These are phyloP conservation scores for Cutaneotrichosporon sp. DNA, from an alignment of 1,284 basidiomycete genomes.

Conservation along the genomic window DNA sequence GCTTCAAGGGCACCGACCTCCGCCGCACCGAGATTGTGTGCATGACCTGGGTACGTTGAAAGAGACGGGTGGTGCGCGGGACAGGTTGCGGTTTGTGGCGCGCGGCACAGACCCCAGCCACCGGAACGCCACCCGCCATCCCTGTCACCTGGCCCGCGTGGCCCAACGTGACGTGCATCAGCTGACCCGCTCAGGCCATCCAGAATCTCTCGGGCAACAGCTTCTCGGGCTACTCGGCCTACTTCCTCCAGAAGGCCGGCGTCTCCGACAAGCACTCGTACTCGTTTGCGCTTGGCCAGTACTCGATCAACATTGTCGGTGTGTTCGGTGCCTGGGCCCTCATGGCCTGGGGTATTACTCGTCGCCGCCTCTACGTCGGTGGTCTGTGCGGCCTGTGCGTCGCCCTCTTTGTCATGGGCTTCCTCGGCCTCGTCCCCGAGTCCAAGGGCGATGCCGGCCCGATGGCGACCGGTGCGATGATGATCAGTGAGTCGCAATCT, in stretches of 20 bases:
- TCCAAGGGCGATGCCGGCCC: conserved; percentile 28
- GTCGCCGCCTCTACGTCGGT: conserved; percentile 55
- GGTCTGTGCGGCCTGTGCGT: conserved; percentile 55
- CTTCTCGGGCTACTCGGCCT: conserved; percentile 42
- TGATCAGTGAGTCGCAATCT: too few species aligned
- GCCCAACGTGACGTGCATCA: conserved; percentile 38
- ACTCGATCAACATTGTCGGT: conserved; percentile 41
- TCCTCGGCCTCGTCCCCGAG: conserved; percentile 52
- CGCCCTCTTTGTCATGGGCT: conserved; percentile 57
- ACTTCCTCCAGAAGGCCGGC: conserved; percentile 56
- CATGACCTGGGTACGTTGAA: conserved; percentile 32
- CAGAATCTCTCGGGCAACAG: conserved; percentile 50
- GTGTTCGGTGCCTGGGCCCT: conserved; percentile 50
- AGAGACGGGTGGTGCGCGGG: background rate
- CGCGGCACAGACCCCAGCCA: background rate
- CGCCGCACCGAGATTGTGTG: conserved; percentile 53
- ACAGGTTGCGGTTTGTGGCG: too few species aligned
- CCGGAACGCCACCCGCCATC: background rate
- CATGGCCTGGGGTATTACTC: conserved; percentile 53
- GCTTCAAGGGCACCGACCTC: conserved; percentile 53
- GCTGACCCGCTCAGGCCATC: conserved; percentile 34
- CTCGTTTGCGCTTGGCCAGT: conserved; percentile 52
- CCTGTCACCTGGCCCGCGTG: background rate
- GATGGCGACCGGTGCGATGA: conserved; percentile 54
- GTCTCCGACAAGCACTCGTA: conserved; percentile 49